Percentiles rank a stretch among this genome's conserved stretches.
Conservation (phyloP, 2,329 filamentous ascomycete species). For the Aspergillus terreus region DNA sequence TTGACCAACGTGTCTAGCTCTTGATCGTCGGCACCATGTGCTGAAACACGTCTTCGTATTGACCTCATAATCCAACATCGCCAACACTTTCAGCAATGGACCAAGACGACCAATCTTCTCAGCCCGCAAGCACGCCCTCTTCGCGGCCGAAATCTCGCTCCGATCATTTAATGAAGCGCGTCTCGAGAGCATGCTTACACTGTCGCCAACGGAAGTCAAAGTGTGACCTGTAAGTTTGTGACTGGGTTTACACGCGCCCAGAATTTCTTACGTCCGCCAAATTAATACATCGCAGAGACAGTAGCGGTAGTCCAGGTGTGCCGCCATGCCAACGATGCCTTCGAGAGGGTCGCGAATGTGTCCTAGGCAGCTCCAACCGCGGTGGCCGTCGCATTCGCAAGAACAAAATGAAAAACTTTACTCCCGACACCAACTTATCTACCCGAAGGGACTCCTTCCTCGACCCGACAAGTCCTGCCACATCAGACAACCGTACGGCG, state of each 20-base stretch:
- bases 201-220: slow-evolving; percentile 50
- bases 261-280: neutral
- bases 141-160: slow-evolving; percentile 20
- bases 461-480: slow-evolving; percentile 22
- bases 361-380: slow-evolving; percentile 57
- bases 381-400: slow-evolving; percentile 57
- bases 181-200: slow-evolving; percentile 47
- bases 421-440: slow-evolving; percentile 21
- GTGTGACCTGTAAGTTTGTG: slow-evolving; percentile 47
- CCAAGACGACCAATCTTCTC: slow-evolving; percentile 15
- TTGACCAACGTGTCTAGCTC: neutral
- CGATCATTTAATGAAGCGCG: slow-evolving; percentile 40
- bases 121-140: slow-evolving; percentile 8
- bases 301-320: slow-evolving; percentile 48
- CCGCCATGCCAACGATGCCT: slow-evolving; percentile 57
- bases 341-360: slow-evolving; percentile 55
- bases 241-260: neutral
- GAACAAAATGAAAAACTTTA: slow-evolving; percentile 42
- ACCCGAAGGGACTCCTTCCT: slow-evolving; percentile 25
- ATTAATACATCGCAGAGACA: slow-evolving; percentile 28
- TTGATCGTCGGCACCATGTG: neutral
- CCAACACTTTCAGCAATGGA: slow-evolving; percentile 6
- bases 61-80: neutral
- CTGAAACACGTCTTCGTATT: slow-evolving; percentile 1
- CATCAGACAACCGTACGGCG: slow-evolving; percentile 24